phyloP scores from a whole-genome alignment of 2,329 filamentous ascomycete genomes.

The Chaetomiaceae sp. region DNA sequence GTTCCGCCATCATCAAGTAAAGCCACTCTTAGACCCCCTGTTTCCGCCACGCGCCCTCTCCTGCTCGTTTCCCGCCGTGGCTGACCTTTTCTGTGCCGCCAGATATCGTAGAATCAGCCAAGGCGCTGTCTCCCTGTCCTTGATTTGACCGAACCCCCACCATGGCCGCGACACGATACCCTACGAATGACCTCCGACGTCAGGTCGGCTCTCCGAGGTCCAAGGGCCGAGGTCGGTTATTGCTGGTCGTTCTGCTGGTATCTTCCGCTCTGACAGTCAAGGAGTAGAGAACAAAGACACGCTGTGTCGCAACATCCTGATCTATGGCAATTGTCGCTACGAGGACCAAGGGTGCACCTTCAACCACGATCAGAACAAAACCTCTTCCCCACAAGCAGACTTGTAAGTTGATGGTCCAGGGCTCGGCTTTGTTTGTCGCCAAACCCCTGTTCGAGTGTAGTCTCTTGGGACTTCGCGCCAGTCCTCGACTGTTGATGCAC shows the following conservation, averaged over 20 bases:
- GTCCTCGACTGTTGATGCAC: too few species aligned
- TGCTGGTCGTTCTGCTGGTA: not conserved
- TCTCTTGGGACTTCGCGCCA: too few species aligned
- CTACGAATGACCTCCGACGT: constrained; percentile 44
- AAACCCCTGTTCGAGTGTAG: not conserved
- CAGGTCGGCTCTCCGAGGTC: constrained; percentile 53
- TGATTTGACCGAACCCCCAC: constrained; percentile 26
- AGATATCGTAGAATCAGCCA: constrained; percentile 42
- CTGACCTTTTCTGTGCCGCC: constrained; percentile 22
- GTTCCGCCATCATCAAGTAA: constrained; percentile 41
- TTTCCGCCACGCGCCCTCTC: not conserved
- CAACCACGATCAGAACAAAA: constrained; percentile 74
- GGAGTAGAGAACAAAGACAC: constrained; percentile 75
- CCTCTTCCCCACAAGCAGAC: constrained; percentile 43
- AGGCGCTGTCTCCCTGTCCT: constrained; percentile 28
- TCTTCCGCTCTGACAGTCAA: constrained; percentile 16
- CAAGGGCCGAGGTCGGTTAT: constrained; percentile 41
- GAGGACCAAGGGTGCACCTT: constrained; percentile 89
- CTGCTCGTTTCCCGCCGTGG: not conserved
- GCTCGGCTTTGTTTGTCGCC: too few species aligned
- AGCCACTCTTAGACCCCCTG: constrained; percentile 21
- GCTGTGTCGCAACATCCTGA: constrained; percentile 84
- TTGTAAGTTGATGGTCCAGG: constrained; percentile 44
- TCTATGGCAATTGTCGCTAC: constrained; percentile 89
- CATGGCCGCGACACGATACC: constrained; percentile 46